Conservation (phyloP, 2,329 filamentous ascomycete species). For the Arachnomyces sp. region DNA sequence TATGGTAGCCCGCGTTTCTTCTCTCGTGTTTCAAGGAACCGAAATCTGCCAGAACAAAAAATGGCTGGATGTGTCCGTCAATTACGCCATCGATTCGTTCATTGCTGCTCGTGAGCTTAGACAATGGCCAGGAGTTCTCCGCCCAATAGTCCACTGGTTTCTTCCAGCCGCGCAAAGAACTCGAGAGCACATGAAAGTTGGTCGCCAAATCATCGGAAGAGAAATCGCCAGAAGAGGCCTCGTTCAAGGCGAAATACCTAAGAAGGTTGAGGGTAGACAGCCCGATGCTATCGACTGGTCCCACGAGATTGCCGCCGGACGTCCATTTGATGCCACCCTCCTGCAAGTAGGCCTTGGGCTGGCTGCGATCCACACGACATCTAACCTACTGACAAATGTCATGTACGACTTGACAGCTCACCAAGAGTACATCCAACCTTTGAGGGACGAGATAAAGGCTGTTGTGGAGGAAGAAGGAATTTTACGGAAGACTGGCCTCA, state of each 20-base stretch:
- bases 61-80: conserved; percentile 40
- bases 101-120: conserved; percentile 32
- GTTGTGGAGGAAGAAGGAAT: conserved; percentile 36
- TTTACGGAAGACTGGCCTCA: conserved; percentile 23
- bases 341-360: conserved; percentile 22
- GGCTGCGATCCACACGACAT: conserved; percentile 28
- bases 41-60: conserved; percentile 44
- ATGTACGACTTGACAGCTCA: conserved; percentile 46
- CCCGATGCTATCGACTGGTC: conserved; percentile 24
- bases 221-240: conserved; percentile 16
- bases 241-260: conserved; percentile 9
- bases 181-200: conserved; percentile 31
- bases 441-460: conserved; percentile 44
- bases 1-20: conserved; percentile 46
- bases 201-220: conserved; percentile 25
- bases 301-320: conserved; percentile 11
- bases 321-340: conserved; percentile 12
- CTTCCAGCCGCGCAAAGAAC: conserved; percentile 34
- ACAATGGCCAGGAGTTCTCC: conserved; percentile 32
- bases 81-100: conserved; percentile 17
- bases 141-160: conserved; percentile 38
- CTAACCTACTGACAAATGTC: conserved; percentile 35
- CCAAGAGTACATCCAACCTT: conserved; percentile 43
- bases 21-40: conserved; percentile 46
- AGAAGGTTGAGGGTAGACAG: conserved; percentile 6